A percentile compares a stretch with the other conserved stretches of the same genome.
Conservation (phyloP, 2,329 filamentous ascomycete species). For the Canariomyces notabilis region DNA sequence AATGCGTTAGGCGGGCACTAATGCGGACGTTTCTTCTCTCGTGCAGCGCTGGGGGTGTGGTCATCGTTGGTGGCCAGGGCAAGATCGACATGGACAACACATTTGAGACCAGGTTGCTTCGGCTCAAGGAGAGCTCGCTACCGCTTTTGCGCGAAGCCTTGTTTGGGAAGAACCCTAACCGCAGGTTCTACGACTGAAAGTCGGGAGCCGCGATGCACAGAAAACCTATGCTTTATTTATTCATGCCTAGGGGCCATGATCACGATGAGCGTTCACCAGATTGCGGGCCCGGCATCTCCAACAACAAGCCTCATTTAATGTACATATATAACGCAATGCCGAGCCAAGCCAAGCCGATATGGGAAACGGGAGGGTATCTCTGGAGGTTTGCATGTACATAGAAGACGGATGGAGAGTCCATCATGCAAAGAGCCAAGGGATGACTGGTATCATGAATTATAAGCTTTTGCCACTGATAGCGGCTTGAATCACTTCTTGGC, state of each 20-base stretch:
- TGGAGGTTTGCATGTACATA: constrained; percentile 21
- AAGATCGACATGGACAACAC: constrained; percentile 99
- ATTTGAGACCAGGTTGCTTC: constrained; percentile 80
- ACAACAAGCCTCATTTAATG: constrained; percentile 8
- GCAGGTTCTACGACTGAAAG: constrained; percentile 84
- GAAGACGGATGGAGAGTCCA: constrained; percentile 2
- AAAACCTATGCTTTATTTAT: background rate
- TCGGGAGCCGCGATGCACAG: background rate
- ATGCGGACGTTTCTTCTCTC: constrained; percentile 14
- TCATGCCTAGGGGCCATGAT: background rate
- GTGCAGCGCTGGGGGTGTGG: constrained; percentile 72
- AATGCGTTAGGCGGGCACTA: constrained; percentile 17
- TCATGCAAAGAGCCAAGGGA: background rate
- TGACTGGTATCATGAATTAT: too few species aligned
- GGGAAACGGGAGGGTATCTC: constrained; percentile 14
- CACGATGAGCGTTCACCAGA: constrained; percentile 1
- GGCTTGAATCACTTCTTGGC: background rate
- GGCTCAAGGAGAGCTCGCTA: constrained; percentile 79
- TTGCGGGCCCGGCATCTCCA: background rate
- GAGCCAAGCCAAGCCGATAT: constrained; percentile 8
- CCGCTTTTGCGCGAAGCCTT: constrained; percentile 79
- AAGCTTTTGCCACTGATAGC: too few species aligned
- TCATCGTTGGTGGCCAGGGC: constrained; percentile 74
- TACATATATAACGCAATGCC: constrained; percentile 2
- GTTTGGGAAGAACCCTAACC: constrained; percentile 92